Percentiles rank a stretch among this genome's conserved stretches.
Evolutionary conservation across 202 grass and related monocot genomes (phyloP).

Genomic region (Carex sylvatica): DNA sequence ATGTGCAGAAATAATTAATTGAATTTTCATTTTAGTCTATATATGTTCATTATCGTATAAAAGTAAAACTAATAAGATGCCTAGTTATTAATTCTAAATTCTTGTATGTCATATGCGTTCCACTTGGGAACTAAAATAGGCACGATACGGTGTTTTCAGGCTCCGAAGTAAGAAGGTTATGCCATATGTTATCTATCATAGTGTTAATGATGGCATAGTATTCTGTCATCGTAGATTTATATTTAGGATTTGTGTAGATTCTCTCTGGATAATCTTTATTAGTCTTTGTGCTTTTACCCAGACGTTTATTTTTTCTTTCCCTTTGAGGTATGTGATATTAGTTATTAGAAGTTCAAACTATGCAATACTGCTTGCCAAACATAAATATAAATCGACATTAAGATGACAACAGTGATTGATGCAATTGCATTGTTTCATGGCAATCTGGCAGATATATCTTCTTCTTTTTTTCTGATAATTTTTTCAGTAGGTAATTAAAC

Average conservation of each 20-base stretch:
- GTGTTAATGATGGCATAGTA: neutral
- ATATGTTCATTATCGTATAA: neutral
- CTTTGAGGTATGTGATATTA: neutral
- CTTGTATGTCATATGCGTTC: neutral
- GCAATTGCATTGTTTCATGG: too few species aligned
- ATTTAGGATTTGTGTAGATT: neutral
- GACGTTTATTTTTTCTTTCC: neutral
- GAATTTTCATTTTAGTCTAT: neutral
- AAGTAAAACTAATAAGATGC: neutral
- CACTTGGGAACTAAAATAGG: neutral
- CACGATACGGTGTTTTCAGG: neutral
- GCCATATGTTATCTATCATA: too few species aligned
- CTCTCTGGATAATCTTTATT: neutral
- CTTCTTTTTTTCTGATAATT: neutral
- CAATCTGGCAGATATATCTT: too few species aligned
- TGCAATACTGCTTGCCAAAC: neutral
- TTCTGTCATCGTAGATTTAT: neutral
- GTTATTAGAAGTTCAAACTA: neutral
- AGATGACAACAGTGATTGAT: too few species aligned
- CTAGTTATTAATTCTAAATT: too few species aligned
- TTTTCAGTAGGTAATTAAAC: neutral
- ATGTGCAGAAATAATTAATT: conserved; percentile 19
- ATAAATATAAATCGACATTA: neutral
- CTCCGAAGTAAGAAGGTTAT: neutral
- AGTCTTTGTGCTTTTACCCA: neutral